Conservation (phyloP, 2,329 filamentous ascomycete genomes). For the Aspergillus tubingensis region DNA sequence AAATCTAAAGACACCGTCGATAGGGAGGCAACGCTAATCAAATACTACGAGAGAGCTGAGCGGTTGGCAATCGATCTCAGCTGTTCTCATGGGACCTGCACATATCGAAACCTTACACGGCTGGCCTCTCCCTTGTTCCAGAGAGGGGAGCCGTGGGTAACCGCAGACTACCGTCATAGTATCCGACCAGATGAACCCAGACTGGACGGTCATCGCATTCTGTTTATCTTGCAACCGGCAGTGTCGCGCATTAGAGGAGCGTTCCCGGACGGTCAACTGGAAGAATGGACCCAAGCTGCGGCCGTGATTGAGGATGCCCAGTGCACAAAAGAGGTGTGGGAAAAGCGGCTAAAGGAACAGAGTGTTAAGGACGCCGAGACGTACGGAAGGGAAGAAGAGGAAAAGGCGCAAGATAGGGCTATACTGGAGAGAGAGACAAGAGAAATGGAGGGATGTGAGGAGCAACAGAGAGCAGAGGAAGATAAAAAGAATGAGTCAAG, state of each 20-base stretch:
- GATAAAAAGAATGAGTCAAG: no score
- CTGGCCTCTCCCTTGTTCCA: neutral
- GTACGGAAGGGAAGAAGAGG: neutral
- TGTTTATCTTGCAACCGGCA: neutral
- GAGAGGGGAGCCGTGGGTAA: no score
- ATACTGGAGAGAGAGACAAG: neutral
- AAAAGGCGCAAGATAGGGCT: neutral
- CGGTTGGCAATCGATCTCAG: neutral
- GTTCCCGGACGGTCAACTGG: no score
- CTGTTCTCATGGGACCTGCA: neutral
- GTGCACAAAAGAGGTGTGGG: neutral
- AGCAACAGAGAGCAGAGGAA: neutral
- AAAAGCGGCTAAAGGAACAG: neutral
- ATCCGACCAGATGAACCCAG: no score
- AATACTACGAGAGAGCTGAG: neutral
- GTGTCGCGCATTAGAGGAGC: neutral
- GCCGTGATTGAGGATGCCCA: neutral
- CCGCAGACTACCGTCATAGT: no score
- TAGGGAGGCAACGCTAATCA: neutral
- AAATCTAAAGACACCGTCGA: neutral
- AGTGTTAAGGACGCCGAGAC: neutral
- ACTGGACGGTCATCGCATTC: neutral
- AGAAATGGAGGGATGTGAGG: neutral
- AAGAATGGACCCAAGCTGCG: accelerated
- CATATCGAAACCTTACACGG: neutral